A percentile compares a stretch with the other conserved stretches of the same genome.
phyloP scores from a whole-genome alignment of 352 stramenopile genomes.

The Globisporangium nagaii region DNA sequence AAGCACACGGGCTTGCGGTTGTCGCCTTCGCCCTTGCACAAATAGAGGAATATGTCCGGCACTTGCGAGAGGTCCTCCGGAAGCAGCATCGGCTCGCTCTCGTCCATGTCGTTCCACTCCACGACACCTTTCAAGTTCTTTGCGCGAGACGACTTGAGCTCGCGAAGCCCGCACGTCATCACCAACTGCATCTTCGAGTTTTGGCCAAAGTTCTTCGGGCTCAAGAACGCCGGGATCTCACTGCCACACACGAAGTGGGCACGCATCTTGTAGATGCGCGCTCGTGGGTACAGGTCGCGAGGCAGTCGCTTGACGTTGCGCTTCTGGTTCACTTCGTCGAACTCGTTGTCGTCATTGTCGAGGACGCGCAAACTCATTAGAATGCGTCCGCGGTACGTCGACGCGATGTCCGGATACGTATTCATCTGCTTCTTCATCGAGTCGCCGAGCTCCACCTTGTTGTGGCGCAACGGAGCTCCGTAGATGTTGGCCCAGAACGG shows the following conservation, averaged over 20 bases:
- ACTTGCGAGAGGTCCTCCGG: slow-evolving; percentile 70
- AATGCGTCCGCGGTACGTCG: slow-evolving; percentile 77
- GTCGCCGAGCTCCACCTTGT: slow-evolving; percentile 50
- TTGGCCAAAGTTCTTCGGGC: slow-evolving; percentile 59
- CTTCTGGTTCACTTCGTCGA: slow-evolving; percentile 84
- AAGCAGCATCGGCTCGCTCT: slow-evolving; percentile 74
- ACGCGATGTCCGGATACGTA: slow-evolving; percentile 71
- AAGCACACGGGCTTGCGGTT: slow-evolving; percentile 67
- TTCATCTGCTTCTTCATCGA: slow-evolving; percentile 85
- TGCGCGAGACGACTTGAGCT: slow-evolving; percentile 44
- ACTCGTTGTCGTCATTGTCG: slow-evolving; percentile 57
- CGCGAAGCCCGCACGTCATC: slow-evolving; percentile 56
- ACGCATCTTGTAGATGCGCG: slow-evolving; percentile 63
- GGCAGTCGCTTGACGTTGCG: slow-evolving; percentile 73
- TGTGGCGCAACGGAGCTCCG: slow-evolving; percentile 50
- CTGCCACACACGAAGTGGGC: slow-evolving; percentile 72
- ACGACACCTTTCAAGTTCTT: slow-evolving; percentile 78
- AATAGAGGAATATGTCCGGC: slow-evolving; percentile 86
- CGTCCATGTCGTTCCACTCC: slow-evolving; percentile 78
- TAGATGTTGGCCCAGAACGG: slow-evolving; percentile 83
- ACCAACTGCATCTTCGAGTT: slow-evolving; percentile 78
- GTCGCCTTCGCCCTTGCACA: slow-evolving; percentile 66
- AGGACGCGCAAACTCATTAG: slow-evolving; percentile 72
- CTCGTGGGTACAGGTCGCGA: slow-evolving; percentile 47
- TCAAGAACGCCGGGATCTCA: slow-evolving; percentile 70